These are phyloP conservation scores for Rubia tinctorum DNA, from an alignment of 305 asterid genomes.

Conservation along the genomic window DNA sequence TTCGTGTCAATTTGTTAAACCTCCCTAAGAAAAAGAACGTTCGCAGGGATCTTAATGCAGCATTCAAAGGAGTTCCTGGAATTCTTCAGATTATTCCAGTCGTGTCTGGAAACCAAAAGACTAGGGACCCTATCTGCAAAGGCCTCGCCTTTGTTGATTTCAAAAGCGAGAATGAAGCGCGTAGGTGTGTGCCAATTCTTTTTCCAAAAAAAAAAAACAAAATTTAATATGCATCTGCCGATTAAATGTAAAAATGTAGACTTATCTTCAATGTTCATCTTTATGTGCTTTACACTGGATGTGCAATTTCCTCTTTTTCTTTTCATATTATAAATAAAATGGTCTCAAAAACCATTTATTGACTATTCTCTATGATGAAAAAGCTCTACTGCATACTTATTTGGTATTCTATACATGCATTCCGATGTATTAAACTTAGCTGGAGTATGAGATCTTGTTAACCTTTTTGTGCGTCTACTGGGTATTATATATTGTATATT, in stretches of 20 bases:
- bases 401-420: too few relatives aligned
- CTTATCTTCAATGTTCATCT: background rate
- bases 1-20: slow-evolving; percentile 69
- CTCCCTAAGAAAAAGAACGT: slow-evolving; percentile 92
- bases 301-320: too few relatives aligned
- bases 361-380: too few relatives aligned
- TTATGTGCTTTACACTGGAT: background rate
- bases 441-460: too few relatives aligned
- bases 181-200: slow-evolving; percentile 36
- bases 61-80: slow-evolving; percentile 74
- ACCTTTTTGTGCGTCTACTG: too few relatives aligned
- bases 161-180: slow-evolving; percentile 57
- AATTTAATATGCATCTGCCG: background rate
- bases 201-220: too few relatives aligned
- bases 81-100: slow-evolving; percentile 58
- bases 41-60: slow-evolving; percentile 61
- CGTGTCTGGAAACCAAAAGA: slow-evolving; percentile 78
- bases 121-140: slow-evolving; percentile 89
- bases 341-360: too few relatives aligned
- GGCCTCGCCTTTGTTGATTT: slow-evolving; percentile 77
- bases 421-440: too few relatives aligned
- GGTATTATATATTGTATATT: too few relatives aligned
- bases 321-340: too few relatives aligned
- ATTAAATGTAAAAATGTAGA: background rate
- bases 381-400: too few relatives aligned